Conservation (phyloP, 2,329 filamentous ascomycete species). For the Ascochyta lentis region DNA sequence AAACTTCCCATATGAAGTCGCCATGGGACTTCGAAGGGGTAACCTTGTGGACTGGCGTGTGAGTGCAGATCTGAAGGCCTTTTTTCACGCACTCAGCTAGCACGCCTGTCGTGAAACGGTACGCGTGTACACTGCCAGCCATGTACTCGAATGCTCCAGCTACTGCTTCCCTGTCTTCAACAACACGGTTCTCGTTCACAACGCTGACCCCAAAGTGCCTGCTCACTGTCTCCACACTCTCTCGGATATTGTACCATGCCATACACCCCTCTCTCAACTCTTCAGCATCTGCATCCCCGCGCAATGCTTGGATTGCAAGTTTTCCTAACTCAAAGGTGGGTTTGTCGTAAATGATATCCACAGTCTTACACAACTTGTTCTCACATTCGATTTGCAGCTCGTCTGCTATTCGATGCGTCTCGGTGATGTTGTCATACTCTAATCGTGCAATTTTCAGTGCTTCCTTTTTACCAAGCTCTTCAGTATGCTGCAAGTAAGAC, state of each 20-base stretch:
- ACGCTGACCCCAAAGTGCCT: constrained; percentile 27
- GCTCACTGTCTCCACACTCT: constrained; percentile 16
- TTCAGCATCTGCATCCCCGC: constrained; percentile 27
- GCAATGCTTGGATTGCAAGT: constrained; percentile 31
- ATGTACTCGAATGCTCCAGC: constrained; percentile 42
- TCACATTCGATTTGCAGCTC: constrained; percentile 56
- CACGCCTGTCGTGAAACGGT: constrained; percentile 39
- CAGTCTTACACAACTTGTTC: constrained; percentile 58
- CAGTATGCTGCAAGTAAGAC: constrained; percentile 58
- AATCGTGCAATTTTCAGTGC: constrained; percentile 55
- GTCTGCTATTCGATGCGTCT: constrained; percentile 62
- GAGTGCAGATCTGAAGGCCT: constrained; percentile 37
- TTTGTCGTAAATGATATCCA: constrained; percentile 64
- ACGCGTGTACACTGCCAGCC: constrained; percentile 43
- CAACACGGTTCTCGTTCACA: constrained; percentile 26
- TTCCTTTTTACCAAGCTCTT: constrained; percentile 55
- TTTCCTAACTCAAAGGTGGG: constrained; percentile 38
- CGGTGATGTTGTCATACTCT: constrained; percentile 56
- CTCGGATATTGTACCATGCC: constrained; percentile 39
- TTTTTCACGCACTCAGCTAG: constrained; percentile 34
- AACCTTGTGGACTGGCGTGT: constrained; percentile 37
- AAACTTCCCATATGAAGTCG: constrained; percentile 25
- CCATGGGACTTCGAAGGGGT: neutral
- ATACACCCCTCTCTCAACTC: constrained; percentile 33
- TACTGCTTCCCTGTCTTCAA: constrained; percentile 28